Evolutionary conservation across 2,329 filamentous ascomycete species (phyloP).

Genomic region (Cyclaneusma minus): DNA sequence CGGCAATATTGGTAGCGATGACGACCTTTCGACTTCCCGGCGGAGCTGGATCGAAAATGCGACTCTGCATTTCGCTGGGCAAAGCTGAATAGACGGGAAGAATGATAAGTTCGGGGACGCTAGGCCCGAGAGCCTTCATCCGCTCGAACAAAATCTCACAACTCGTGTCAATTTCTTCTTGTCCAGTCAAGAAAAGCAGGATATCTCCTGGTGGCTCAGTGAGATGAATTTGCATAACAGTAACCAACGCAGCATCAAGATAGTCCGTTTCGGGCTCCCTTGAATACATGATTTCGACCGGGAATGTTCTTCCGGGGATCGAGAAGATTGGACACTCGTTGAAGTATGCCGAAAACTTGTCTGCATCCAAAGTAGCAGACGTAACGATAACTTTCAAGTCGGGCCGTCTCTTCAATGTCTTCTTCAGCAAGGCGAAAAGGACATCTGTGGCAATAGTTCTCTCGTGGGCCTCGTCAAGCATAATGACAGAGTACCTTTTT

Average conservation of each 20-base stretch:
- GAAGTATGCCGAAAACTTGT: slow-evolving; percentile 95
- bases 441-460: slow-evolving; percentile 93
- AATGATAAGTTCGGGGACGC: slow-evolving; percentile 82
- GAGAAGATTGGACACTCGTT: slow-evolving; percentile 93
- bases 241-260: slow-evolving; percentile 81
- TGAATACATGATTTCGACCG: slow-evolving; percentile 91
- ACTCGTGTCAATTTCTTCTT: slow-evolving; percentile 92
- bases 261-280: slow-evolving; percentile 93
- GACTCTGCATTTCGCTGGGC: slow-evolving; percentile 83
- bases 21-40: slow-evolving; percentile 81
- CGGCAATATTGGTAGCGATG: slow-evolving; percentile 95
- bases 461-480: slow-evolving; percentile 97
- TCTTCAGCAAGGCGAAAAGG: slow-evolving; percentile 85
- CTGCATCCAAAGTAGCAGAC: slow-evolving; percentile 87
- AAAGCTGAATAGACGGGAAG: slow-evolving; percentile 92
- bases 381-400: slow-evolving; percentile 95
- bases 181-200: slow-evolving; percentile 88
- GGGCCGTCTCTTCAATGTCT: slow-evolving; percentile 69
- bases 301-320: slow-evolving; percentile 87
- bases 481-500: slow-evolving; percentile 85
- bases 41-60: slow-evolving; percentile 87
- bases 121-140: slow-evolving; percentile 87
- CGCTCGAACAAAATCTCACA: slow-evolving; percentile 88
- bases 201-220: slow-evolving; percentile 89
- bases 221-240: slow-evolving; percentile 95